Evolutionary conservation across 805 yeast genomes (phyloP), one percentile per base, ranked within the genome.

Genomic region (Brettanomyces sp.): DNA sequence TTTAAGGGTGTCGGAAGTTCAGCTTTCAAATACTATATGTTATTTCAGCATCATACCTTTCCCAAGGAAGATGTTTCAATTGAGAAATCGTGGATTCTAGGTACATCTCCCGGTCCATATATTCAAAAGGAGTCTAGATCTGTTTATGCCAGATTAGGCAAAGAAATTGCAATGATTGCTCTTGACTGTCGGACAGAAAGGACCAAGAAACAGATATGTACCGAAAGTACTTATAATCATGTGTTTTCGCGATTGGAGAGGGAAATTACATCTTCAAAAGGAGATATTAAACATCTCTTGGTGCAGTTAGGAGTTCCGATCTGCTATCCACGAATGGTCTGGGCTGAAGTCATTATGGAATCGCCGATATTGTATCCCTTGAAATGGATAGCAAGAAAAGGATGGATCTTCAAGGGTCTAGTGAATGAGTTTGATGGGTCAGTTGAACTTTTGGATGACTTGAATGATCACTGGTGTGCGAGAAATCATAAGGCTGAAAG

Each of bases 381-480:
- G 4, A 79, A 81, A 57, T 72, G 59, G 47, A 54, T 82, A 24
- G 77, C 91, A 3, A 70, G 75, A 46, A 74, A 73, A 47, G 88
- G 89, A 3, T 64, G 85, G 37, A 60, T 81, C 34, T 75, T 80
- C 42, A 72, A 74, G 48, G 95, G 95, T 0, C 64, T 91, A 33
- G 88, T 88, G 24, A 91, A 93, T 59, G 93, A 86, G 54, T 91
- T 90, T 57, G 96, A 90, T 60, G 97, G 97, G 2, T 79, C 84
- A 37, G 80, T 91, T 5, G 98, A 91, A 65, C 77, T 91, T 13
- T 72, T 93, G 53, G 98, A 93, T 59, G 98, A 91, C 62, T 71
- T 93, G 63, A 82, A 89, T 58, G 99, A 91, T 61, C 98, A 91
- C 66, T 91, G 99, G 99, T 89, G 97, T 62, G 82, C 96, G 3